Percentiles rank a stretch among this genome's conserved stretches.
Evolutionary conservation across 371 early-diverging fungal species (phyloP).

Genomic region (Blastocladiella emersonii): DNA sequence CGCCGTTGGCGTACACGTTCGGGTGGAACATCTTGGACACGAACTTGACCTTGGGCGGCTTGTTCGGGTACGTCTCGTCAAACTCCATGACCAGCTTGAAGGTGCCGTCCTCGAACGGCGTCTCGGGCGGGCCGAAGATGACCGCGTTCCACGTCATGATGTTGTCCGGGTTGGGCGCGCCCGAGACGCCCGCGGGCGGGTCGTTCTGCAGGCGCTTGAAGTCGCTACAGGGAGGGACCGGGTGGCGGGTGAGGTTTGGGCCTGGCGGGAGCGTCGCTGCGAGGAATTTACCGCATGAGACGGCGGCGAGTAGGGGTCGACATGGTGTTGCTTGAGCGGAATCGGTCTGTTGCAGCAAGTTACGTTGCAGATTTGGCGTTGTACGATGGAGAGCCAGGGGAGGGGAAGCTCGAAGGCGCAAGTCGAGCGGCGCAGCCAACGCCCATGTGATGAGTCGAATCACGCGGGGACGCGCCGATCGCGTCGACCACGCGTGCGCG

Average conservation of each 20-base stretch:
- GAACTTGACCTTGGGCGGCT: conserved; percentile 96
- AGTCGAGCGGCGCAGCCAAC: too few relatives aligned
- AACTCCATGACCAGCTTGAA: conserved; percentile 94
- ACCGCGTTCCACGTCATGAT: conserved; percentile 95
- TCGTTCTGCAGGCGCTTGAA: conserved; percentile 92
- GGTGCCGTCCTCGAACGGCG: conserved; percentile 98
- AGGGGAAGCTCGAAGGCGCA: too few relatives aligned
- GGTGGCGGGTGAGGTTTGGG: background rate
- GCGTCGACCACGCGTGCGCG: too few relatives aligned
- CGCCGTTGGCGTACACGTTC: conserved; percentile 97
- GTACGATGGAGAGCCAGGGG: too few relatives aligned
- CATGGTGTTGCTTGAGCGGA: conserved; percentile 34
- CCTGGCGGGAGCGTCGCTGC: background rate
- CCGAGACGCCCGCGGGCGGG: conserved; percentile 59
- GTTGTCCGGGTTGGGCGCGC: conserved; percentile 89
- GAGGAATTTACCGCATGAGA: conserved; percentile 42
- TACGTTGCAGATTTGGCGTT: too few relatives aligned
- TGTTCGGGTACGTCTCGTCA: conserved; percentile 96
- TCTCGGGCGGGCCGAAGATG: conserved; percentile 96
- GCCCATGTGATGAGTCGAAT: too few relatives aligned
- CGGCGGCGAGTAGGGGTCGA: conserved; percentile 76
- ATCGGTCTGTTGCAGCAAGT: too few relatives aligned
- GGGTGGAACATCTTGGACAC: conserved; percentile 98
- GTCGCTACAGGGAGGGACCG: conserved; percentile 50
- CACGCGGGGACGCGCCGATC: too few relatives aligned